Conservation (phyloP, 257 asterid species). For the Solanum bulbocastanum region DNA sequence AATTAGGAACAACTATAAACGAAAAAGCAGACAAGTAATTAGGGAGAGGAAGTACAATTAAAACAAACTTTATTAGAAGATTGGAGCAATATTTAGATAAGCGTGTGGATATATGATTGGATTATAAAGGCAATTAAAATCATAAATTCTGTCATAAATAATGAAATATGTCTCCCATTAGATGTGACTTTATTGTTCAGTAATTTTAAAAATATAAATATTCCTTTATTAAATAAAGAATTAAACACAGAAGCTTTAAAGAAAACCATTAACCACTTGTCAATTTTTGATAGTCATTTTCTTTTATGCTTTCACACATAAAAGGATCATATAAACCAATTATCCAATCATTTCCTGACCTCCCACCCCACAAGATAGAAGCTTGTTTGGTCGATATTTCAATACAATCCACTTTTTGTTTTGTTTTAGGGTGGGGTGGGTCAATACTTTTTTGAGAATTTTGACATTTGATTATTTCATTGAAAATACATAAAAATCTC, state of each 20-base stretch:
- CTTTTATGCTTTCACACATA: too few relatives aligned
- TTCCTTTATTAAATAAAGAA: neutral
- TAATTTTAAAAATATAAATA: neutral
- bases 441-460: neutral
- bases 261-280: neutral
- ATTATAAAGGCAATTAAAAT: neutral
- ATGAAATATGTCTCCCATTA: neutral
- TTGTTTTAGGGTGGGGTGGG: too few relatives aligned
- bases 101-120: neutral
- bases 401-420: neutral
- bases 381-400: neutral
- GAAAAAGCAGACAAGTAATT: too few relatives aligned
- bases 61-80: neutral
- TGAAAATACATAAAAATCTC: neutral
- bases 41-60: neutral
- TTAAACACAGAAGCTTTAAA: neutral
- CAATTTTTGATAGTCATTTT: too few relatives aligned
- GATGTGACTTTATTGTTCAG: neutral
- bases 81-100: neutral
- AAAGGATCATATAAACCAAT: too few relatives aligned
- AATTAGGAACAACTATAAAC: too few relatives aligned
- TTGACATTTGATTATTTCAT: neutral
- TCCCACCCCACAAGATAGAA: neutral
- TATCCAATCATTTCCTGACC: too few relatives aligned
- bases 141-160: neutral